Evolutionary conservation across 441 rosid genomes (phyloP), one percentile per base, ranked within the genome.

Genomic region (Arabidopsis hybrid): DNA sequence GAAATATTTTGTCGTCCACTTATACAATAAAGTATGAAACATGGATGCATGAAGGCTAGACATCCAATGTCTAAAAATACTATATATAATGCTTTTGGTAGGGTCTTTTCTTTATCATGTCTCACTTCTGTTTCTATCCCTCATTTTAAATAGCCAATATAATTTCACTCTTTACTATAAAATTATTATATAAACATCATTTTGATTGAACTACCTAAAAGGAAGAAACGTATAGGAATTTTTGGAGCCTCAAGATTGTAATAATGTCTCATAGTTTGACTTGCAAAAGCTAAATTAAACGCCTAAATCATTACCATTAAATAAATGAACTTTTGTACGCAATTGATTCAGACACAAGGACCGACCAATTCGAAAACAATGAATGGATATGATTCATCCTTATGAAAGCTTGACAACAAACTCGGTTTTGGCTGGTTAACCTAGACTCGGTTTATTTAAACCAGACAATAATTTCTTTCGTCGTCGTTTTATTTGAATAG

Each of bases 51-150:
- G 75, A 70, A 68, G 39, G 39, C 60, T 69, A 75, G 79, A 76
- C 67, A 64, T 71, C 75, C 69, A 60, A 71, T 72, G 68, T 65
- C 73, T 72, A 56, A 1, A 76, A 39, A 47, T 56, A 69, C 9
- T 21, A 21, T 13, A 49, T 18, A 49, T 56, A 69, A 63, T 69
- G 71, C 61, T 69, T 69, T 31, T 76, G 79, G 79, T 76, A 70
- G 79, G 79, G 79, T 76, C 75, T 63, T 63, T 63, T 63, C 71
- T 63, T 65, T 60, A 72, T 73, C 69, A 60, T 68, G 70, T 78
- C 35, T 52, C 65, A 63, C 60, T 73, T 67, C 42, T 73, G 57
- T 53, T 55, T 38, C 13, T 52, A 56, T 65, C 35, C 18, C 21
- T 69, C 74, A 47, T 63, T 32, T 32, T 39, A 38, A 36, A 62